Conservation (phyloP, 805 yeast species). For the Kluyveromyces starmeri region DNA sequence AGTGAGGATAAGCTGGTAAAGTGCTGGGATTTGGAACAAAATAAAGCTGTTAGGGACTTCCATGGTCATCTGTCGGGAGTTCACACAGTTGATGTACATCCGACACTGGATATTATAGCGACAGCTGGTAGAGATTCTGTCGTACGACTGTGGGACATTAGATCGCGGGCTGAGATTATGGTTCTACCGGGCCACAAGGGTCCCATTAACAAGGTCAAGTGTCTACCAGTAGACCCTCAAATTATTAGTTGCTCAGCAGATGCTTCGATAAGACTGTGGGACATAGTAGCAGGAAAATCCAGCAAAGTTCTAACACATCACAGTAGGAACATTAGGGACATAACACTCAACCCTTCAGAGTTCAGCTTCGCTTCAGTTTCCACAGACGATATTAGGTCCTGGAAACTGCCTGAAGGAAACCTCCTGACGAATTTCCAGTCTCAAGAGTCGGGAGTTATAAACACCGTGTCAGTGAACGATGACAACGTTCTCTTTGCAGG, state of each 20-base stretch:
- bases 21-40: conserved; percentile 93
- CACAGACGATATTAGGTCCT: conserved; percentile 72
- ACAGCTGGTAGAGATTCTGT: conserved; percentile 88
- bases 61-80: conserved; percentile 94
- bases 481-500: conserved; percentile 70
- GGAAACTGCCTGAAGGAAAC: conserved; percentile 73
- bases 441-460: conserved; percentile 39
- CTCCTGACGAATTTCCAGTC: conserved; percentile 50
- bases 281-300: conserved; percentile 65
- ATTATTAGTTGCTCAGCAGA: conserved; percentile 77
- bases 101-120: conserved; percentile 69
- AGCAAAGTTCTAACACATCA: conserved; percentile 75
- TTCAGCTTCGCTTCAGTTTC: conserved; percentile 74
- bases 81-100: conserved; percentile 76
- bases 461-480: conserved; percentile 54
- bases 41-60: conserved; percentile 72
- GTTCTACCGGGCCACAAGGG: conserved; percentile 74
- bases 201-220: conserved; percentile 59
- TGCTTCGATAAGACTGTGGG: conserved; percentile 84
- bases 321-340: conserved; percentile 66
- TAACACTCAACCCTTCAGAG: conserved; percentile 60
- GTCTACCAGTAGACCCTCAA: conserved; percentile 77
- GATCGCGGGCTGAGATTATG: conserved; percentile 67
- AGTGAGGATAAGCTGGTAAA: conserved; percentile 89
- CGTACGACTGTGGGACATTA: conserved; percentile 87